Conservation (phyloP, 768 basidiomycete genomes). For the Exsudoporus frostii region DNA sequence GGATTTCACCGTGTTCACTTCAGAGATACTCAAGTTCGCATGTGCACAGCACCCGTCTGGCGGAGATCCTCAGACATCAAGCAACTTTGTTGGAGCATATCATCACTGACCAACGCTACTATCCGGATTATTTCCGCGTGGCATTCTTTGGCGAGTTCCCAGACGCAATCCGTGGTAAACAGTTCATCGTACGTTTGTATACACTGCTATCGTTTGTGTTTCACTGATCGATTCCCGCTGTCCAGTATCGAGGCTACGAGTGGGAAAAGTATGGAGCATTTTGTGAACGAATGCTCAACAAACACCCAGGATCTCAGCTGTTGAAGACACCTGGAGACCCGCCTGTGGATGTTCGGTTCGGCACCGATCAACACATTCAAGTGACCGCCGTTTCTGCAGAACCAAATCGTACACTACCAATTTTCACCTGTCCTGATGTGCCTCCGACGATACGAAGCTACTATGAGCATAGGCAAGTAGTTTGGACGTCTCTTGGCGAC, state of each 20-base stretch:
- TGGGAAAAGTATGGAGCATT: constrained; percentile 92
- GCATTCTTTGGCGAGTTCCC: constrained; percentile 94
- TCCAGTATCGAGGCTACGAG: constrained; percentile 87
- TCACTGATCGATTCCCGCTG: background rate
- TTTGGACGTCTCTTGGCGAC: background rate
- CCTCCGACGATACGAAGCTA: constrained; percentile 76
- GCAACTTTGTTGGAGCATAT: constrained; percentile 87
- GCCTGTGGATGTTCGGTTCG: constrained; percentile 74
- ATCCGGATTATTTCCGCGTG: constrained; percentile 91
- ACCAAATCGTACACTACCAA: constrained; percentile 69
- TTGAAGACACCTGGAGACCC: constrained; percentile 74
- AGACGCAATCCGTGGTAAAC: constrained; percentile 77
- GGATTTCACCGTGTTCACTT: background rate
- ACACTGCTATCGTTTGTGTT: background rate
- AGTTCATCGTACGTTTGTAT: constrained; percentile 71
- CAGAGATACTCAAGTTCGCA: constrained; percentile 7
- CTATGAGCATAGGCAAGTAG: constrained; percentile 75
- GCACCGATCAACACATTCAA: constrained; percentile 82
- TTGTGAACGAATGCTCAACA: constrained; percentile 89
- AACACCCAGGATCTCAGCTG: constrained; percentile 82
- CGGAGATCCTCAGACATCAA: constrained; percentile 84
- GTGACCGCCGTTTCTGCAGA: constrained; percentile 84
- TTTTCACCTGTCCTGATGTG: constrained; percentile 85
- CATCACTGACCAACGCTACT: constrained; percentile 76
- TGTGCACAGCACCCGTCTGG: constrained; percentile 62